phyloP scores from a whole-genome alignment of 2,329 filamentous ascomycete genomes.

The Biscogniauxia marginata region DNA sequence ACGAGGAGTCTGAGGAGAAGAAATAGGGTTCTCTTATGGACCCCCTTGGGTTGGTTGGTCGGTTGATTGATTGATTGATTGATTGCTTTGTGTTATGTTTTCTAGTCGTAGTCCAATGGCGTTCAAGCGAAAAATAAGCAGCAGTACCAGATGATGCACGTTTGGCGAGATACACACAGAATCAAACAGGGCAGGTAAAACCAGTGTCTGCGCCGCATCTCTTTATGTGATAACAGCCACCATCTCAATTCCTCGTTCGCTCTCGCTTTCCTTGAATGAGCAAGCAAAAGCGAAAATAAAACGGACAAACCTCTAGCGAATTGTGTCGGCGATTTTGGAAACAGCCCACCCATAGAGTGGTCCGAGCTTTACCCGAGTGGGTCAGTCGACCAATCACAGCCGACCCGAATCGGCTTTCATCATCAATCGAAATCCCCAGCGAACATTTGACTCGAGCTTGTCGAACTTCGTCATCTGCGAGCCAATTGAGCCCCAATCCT shows the following conservation, averaged over 20 bases:
- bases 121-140: neutral
- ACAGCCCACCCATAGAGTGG: neutral
- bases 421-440: slow-evolving; percentile 24
- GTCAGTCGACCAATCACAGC: slow-evolving; percentile 13
- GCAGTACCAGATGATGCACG: neutral
- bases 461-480: slow-evolving; percentile 18
- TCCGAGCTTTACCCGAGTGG: neutral
- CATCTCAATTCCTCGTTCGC: neutral
- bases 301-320: neutral
- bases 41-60: neutral
- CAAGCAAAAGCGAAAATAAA: neutral
- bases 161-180: neutral
- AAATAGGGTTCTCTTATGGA: neutral
- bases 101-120: neutral
- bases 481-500: slow-evolving; percentile 29
- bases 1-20: slow-evolving; percentile 15
- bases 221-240: neutral
- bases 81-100: neutral
- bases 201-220: too few species aligned
- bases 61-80: neutral
- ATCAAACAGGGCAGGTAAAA: neutral
- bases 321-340: neutral
- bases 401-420: slow-evolving; percentile 25
- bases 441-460: slow-evolving; percentile 13
- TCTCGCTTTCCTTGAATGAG: neutral